Evolutionary conservation across 108 stramenopile species (phyloP), one percentile per base, ranked within the genome.

Genomic region (Cyclotella atomus): DNA sequence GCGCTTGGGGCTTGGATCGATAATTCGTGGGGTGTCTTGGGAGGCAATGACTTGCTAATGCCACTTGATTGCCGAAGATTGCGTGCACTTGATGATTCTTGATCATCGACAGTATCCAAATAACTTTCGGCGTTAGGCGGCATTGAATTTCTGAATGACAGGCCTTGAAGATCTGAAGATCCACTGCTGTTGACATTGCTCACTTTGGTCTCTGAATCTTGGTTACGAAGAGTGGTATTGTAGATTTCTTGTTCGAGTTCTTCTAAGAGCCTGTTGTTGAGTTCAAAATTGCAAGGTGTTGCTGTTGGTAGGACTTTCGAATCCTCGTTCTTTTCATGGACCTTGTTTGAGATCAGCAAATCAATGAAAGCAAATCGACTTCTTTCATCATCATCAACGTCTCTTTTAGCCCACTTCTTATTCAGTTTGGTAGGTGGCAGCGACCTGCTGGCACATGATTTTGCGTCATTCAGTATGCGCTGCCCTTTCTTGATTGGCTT

Each of bases 11-110:
- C 17, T 49, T 49, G 17, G 4, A n/a, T 4, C n/a, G 47, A n/a
- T 4, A 19, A 10, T 4, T n/a, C n/a, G 9, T 49, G 47, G 4
- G 47, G n/a, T 49, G 9, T 49, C n/a, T 49, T 49, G 17, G 47
- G 47, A 19, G 47, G 47, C 47, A 49, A 49, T 49, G 47, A 49
- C n/a, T 49, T 49, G 38, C 38, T 41, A 6, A 41, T 41, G 38
- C n/a, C n/a, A 49, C 17, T n/a, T n/a, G 10, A 19, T 49, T 49
- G 47, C n/a, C 47, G 10, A 4, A n/a, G 17, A 19, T n/a, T n/a
- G 9, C n/a, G 4, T 17, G 10, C 17, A 17, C 4, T 12, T 49
- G 4, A 9, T 4, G 4, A 4, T 9, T 9, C n/a, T 49, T n/a
- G 47, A 17, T n/a, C 47, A 17, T 49, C 4, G n/a, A 19, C n/a